These are phyloP conservation scores for Glarea lozoyensis DNA, from an alignment of 495 filamentous ascomycete genomes.

Conservation along the genomic window DNA sequence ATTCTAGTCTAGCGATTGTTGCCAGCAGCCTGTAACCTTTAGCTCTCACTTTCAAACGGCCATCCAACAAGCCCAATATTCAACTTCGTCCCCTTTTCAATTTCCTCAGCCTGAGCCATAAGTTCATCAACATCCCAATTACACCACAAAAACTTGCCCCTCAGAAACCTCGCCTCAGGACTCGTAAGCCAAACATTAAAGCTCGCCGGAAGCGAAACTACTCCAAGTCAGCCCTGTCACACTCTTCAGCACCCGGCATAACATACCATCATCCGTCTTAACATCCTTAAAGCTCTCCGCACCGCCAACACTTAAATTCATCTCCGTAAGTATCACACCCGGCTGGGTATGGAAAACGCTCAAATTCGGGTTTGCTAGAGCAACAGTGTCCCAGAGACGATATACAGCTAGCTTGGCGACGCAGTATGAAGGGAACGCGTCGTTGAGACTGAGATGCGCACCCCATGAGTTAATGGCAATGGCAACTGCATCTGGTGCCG, in stretches of 20 bases:
- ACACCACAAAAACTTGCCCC: slow-evolving; percentile 37
- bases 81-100: slow-evolving; percentile 21
- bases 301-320: slow-evolving; percentile 29
- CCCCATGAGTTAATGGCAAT: slow-evolving; percentile 30
- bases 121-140: slow-evolving; percentile 52
- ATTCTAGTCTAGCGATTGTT: background rate
- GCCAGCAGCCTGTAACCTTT: slow-evolving; percentile 5
- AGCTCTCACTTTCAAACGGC: slow-evolving; percentile 6
- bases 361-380: slow-evolving; percentile 26
- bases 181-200: slow-evolving; percentile 44
- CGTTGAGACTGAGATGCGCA: slow-evolving; percentile 28
- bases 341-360: slow-evolving; percentile 39
- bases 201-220: slow-evolving; percentile 16
- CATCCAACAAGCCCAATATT: slow-evolving; percentile 20
- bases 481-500: slow-evolving; percentile 25
- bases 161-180: slow-evolving; percentile 38
- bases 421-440: slow-evolving; percentile 27
- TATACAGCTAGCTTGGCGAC: slow-evolving; percentile 33
- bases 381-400: slow-evolving; percentile 32
- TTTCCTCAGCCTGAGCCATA: slow-evolving; percentile 29
- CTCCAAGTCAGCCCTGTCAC: slow-evolving; percentile 7
- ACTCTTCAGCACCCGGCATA: slow-evolving; percentile 19
- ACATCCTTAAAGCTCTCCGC: slow-evolving; percentile 25
- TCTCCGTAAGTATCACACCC: slow-evolving; percentile 33
- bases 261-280: slow-evolving; percentile 29